Percentiles rank a stretch among this genome's conserved stretches.
These are phyloP conservation scores for Casuarina equisetifolia DNA, from an alignment of 306 rosid genomes.

Conservation along the genomic window DNA sequence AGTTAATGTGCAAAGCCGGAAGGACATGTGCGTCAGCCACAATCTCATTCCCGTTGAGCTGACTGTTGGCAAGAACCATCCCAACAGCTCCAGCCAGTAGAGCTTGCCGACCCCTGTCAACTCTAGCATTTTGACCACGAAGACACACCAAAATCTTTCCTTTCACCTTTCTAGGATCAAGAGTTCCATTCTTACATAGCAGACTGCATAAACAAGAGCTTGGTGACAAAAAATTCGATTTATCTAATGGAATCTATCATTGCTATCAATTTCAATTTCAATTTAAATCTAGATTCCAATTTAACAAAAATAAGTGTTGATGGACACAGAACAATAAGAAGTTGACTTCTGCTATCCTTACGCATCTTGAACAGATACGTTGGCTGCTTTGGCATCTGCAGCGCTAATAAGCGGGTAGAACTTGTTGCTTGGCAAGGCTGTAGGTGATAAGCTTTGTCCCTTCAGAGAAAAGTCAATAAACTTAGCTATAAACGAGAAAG, in stretches of 20 bases:
- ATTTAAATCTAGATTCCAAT: too few species aligned
- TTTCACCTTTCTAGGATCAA: slow-evolving; percentile 75
- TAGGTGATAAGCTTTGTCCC: slow-evolving; percentile 80
- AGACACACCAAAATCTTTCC: slow-evolving; percentile 84
- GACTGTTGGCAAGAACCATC: too few species aligned
- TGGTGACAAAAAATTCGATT: not conserved
- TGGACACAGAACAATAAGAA: not conserved
- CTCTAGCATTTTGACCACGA: slow-evolving; percentile 80
- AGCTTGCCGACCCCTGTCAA: slow-evolving; percentile 85
- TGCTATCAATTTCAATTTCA: not conserved
- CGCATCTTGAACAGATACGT: slow-evolving; percentile 63
- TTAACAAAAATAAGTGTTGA: not conserved
- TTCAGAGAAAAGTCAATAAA: slow-evolving; percentile 28
- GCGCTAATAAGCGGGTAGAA: slow-evolving; percentile 58
- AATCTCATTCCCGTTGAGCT: too few species aligned
- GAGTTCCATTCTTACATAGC: slow-evolving; percentile 73
- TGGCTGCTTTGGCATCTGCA: slow-evolving; percentile 55
- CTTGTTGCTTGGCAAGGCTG: slow-evolving; percentile 36
- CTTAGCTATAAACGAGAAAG: not conserved
- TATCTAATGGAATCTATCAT: not conserved
- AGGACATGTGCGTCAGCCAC: too few species aligned
- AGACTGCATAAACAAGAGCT: slow-evolving; percentile 40
- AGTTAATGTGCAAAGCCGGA: slow-evolving; percentile 47
- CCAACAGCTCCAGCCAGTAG: slow-evolving; percentile 59
- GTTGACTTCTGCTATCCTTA: slow-evolving; percentile 38